These are phyloP conservation scores for Corylus americana DNA, from an alignment of 306 rosid species.

Conservation along the genomic window DNA sequence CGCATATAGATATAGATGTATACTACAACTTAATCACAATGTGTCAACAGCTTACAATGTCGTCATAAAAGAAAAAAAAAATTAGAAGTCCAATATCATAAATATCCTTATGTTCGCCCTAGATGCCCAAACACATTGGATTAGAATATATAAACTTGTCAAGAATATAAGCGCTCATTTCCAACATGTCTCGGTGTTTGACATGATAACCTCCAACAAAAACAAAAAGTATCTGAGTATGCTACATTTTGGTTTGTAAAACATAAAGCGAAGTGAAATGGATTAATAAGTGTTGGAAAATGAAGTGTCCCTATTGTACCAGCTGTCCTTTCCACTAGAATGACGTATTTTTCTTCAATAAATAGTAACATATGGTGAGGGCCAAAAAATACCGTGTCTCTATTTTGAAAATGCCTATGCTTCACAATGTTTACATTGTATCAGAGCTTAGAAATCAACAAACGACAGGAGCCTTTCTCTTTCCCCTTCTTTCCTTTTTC, in stretches of 20 bases:
- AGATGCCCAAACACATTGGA: not conserved
- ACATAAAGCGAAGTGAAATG: not conserved
- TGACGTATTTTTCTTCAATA: no score
- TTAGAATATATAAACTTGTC: not conserved
- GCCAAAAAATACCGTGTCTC: no score
- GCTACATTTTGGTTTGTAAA: not conserved
- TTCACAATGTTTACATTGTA: no score
- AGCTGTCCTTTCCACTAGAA: no score
- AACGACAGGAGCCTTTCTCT: no score
- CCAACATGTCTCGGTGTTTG: not conserved
- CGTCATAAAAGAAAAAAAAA: not conserved
- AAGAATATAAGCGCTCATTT: not conserved
- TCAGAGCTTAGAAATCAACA: no score
- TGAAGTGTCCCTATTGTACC: no score
- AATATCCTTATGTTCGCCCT: not conserved
- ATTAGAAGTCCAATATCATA: not conserved
- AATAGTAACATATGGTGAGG: no score
- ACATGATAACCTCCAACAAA: not conserved
- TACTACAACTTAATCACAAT: slow-evolving; percentile 7
- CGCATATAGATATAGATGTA: slow-evolving; percentile 18
- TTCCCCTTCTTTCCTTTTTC: no score
- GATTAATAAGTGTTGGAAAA: not conserved
- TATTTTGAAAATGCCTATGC: no score
- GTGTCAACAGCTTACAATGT: not conserved
- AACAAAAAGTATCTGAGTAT: not conserved